phyloP scores from a whole-genome alignment of 2,329 filamentous ascomycete species.

The Chaetomium strumarium region DNA sequence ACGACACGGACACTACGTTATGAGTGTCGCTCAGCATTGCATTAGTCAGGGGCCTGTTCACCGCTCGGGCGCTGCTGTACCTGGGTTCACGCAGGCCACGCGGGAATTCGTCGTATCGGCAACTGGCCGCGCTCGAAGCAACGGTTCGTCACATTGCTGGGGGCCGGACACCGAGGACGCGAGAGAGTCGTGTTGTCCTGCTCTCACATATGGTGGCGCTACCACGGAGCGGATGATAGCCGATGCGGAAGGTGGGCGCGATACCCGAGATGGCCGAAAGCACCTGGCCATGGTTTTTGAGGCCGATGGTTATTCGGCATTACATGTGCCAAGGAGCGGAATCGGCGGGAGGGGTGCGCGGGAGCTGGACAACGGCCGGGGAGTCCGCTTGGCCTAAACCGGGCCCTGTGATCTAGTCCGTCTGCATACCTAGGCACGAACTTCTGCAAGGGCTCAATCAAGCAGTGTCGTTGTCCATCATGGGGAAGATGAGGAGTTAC shows the following conservation, averaged over 20 bases:
- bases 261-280: background rate
- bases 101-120: constrained; percentile 14
- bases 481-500: background rate
- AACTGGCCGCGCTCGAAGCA: constrained; percentile 4
- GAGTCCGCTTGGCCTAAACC: too few relatives aligned
- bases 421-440: background rate
- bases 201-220: background rate
- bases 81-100: background rate
- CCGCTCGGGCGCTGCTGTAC: background rate
- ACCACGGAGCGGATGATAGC: background rate
- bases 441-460: background rate
- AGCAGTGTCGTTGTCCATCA: background rate
- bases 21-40: background rate
- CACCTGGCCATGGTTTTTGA: background rate
- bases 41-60: background rate
- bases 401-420: constrained; percentile 1
- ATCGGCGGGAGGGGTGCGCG: constrained; percentile 7
- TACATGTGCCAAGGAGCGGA: background rate
- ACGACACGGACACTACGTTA: constrained; percentile 4
- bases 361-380: background rate
- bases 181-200: background rate
- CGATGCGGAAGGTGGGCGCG: background rate
- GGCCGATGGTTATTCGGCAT: too few relatives aligned
- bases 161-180: background rate
- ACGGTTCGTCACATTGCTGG: background rate